Conservation (phyloP, 2,329 filamentous ascomycete species). For the Shiraia bambusicola region DNA sequence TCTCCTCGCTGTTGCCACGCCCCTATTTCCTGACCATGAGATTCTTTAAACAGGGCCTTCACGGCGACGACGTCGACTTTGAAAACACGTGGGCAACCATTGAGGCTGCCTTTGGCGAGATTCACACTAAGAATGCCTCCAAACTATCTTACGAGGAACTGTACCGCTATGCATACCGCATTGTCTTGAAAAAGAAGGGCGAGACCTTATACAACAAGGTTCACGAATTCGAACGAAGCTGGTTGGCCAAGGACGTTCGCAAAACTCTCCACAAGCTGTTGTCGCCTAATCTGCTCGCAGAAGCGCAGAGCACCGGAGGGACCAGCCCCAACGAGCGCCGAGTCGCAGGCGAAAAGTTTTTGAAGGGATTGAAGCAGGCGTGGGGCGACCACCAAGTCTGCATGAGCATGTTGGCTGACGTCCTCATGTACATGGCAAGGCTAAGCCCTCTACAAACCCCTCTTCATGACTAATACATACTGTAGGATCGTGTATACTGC, state of each 20-base stretch:
- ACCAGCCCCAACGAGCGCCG: slow-evolving; percentile 76
- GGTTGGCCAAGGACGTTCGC: slow-evolving; percentile 75
- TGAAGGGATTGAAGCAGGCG: slow-evolving; percentile 71
- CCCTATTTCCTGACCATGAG: slow-evolving; percentile 12
- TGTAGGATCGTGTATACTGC: slow-evolving; percentile 75
- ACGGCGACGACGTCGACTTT: slow-evolving; percentile 71
- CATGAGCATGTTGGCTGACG: slow-evolving; percentile 96
- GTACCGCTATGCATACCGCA: slow-evolving; percentile 91
- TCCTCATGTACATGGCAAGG: slow-evolving; percentile 87
- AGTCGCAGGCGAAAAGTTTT: slow-evolving; percentile 77
- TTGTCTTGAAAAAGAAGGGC: slow-evolving; percentile 86
- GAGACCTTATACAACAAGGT: slow-evolving; percentile 79
- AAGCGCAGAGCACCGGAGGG: slow-evolving; percentile 47
- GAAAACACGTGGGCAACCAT: slow-evolving; percentile 82
- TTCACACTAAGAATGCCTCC: slow-evolving; percentile 89
- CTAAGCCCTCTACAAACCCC: not conserved
- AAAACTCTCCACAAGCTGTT: slow-evolving; percentile 70
- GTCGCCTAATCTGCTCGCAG: slow-evolving; percentile 65
- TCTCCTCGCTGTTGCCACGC: not conserved
- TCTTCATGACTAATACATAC: slow-evolving; percentile 1
- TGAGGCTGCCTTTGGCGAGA: slow-evolving; percentile 75
- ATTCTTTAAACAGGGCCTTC: slow-evolving; percentile 53
- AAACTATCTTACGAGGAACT: slow-evolving; percentile 91
- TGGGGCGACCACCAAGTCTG: slow-evolving; percentile 90
- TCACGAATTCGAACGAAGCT: slow-evolving; percentile 75